Evolutionary conservation across 768 basidiomycete species (phyloP).

Genomic region (Multifurca ochricompacta): DNA sequence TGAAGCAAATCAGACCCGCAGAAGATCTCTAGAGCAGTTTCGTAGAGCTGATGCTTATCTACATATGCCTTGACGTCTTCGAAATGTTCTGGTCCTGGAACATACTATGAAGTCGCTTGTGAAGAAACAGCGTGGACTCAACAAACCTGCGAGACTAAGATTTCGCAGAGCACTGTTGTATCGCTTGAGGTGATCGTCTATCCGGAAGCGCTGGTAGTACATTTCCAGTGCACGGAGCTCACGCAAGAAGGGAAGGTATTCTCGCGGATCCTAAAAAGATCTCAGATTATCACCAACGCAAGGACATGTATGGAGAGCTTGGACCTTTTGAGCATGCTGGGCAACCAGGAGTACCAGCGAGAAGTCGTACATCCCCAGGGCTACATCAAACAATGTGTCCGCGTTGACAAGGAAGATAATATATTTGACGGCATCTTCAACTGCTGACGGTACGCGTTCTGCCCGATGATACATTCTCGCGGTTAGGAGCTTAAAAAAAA

Average conservation of each 20-base stretch:
- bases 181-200: conserved; percentile 86
- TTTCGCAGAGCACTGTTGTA: conserved; percentile 67
- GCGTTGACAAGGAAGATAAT: conserved; percentile 97
- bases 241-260: conserved; percentile 94
- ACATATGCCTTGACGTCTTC: conserved; percentile 76
- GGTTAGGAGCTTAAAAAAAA: not conserved
- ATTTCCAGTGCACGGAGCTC: conserved; percentile 75
- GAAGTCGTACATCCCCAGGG: conserved; percentile 99
- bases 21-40: conserved; percentile 70
- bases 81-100: conserved; percentile 58
- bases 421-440: conserved; percentile 97
- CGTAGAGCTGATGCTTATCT: conserved; percentile 69
- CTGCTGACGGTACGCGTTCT: conserved; percentile 61
- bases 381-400: conserved; percentile 83
- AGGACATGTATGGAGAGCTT: not conserved
- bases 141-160: conserved; percentile 59
- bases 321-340: conserved; percentile 94
- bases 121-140: not conserved
- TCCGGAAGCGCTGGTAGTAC: conserved; percentile 80
- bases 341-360: conserved; percentile 92
- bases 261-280: conserved; percentile 75
- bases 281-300: not conserved
- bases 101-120: not conserved
- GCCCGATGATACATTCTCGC: not conserved
- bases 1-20: conserved; percentile 51